Evolutionary conservation across 2,329 filamentous ascomycete genomes (phyloP).

Genomic region (Chaetothyriales sp.): DNA sequence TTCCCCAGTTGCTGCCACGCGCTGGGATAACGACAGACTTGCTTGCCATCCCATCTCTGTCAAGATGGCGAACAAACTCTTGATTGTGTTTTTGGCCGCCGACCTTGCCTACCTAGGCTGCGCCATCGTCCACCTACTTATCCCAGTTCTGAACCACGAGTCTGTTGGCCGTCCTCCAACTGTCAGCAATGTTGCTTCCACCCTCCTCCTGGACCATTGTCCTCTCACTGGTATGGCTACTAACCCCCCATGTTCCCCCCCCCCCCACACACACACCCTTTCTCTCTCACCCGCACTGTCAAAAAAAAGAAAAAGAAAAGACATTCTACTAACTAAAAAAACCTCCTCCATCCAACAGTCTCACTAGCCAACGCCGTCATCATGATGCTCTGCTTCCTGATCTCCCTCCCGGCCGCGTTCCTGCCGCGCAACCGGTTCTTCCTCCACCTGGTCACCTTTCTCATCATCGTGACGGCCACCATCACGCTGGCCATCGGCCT

Average conservation of each 20-base stretch:
- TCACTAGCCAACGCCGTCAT: conserved; percentile 58
- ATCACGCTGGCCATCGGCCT: conserved; percentile 54
- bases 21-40: too few species aligned
- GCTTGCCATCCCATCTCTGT: not conserved
- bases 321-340: too few species aligned
- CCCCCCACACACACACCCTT: conserved; percentile 13
- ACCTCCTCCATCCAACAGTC: conserved; percentile 31
- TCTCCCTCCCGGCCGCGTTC: conserved; percentile 56
- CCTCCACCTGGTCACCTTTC: conserved; percentile 54
- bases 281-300: too few species aligned
- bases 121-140: conserved; percentile 37
- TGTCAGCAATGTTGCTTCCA: conserved; percentile 34
- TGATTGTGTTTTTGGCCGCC: conserved; percentile 35
- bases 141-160: conserved; percentile 36
- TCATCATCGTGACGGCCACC: conserved; percentile 45
- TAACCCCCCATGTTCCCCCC: too few species aligned
- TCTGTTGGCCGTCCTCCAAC: conserved; percentile 29
- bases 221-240: conserved; percentile 36
- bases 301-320: too few species aligned
- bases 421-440: conserved; percentile 50
- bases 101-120: conserved; percentile 39
- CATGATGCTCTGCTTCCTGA: conserved; percentile 53
- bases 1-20: too few species aligned
- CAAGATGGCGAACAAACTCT: conserved; percentile 37
- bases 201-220: conserved; percentile 37